These are phyloP conservation scores for Passiflora organensis DNA, from an alignment of 345 rosid genomes.

Conservation along the genomic window DNA sequence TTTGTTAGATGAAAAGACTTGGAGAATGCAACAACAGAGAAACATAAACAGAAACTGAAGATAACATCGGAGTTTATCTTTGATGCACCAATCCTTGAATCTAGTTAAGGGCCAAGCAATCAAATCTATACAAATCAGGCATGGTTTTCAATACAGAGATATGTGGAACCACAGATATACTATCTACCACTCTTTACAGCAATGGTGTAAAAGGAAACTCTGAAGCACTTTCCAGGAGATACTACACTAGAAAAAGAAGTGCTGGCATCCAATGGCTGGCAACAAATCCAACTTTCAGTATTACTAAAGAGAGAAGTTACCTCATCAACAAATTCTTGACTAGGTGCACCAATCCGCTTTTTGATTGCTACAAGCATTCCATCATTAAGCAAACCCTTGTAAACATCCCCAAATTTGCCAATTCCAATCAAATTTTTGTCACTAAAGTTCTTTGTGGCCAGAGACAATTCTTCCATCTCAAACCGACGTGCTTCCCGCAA, in stretches of 20 bases:
- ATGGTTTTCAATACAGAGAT: too few species aligned
- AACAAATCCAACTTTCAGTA: too few species aligned
- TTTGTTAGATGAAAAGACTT: constrained; percentile 15
- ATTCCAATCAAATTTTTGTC: constrained; percentile 71
- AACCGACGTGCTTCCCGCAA: constrained; percentile 73
- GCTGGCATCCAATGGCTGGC: too few species aligned
- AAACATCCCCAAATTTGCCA: constrained; percentile 89
- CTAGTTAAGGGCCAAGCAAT: too few species aligned
- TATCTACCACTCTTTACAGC: too few species aligned
- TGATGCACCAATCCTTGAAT: too few species aligned
- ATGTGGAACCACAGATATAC: too few species aligned
- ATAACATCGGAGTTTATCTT: too few species aligned
- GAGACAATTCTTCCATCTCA: constrained; percentile 76
- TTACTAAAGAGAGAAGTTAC: constrained; percentile 23
- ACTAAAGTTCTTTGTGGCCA: constrained; percentile 70
- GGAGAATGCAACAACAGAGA: constrained; percentile 11
- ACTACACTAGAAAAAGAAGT: too few species aligned
- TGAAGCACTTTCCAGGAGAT: too few species aligned
- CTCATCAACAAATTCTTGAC: constrained; percentile 78
- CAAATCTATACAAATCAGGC: neutral
- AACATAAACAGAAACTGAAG: too few species aligned
- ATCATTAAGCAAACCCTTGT: constrained; percentile 85
- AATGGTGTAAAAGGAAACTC: too few species aligned
- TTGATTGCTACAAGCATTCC: constrained; percentile 91
- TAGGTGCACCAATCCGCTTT: constrained; percentile 66